phyloP scores from a whole-genome alignment of 2,329 filamentous ascomycete genomes.

The Graphilbum fragrans region DNA sequence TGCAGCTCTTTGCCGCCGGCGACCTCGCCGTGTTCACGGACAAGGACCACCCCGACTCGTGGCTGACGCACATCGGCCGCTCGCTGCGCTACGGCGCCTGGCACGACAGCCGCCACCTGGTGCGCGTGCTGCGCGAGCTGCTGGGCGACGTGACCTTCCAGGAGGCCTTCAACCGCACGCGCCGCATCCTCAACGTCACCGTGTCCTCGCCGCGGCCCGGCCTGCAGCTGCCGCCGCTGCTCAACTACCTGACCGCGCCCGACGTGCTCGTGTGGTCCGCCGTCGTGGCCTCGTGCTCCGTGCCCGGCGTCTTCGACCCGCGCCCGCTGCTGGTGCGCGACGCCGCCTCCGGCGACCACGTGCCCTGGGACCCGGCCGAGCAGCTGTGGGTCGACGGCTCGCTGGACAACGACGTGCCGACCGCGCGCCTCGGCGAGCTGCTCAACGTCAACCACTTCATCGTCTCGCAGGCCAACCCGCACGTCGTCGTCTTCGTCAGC shows the following conservation, averaged over 20 bases:
- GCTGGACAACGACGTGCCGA: constrained; percentile 86
- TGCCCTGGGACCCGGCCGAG: constrained; percentile 75
- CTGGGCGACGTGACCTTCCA: constrained; percentile 89
- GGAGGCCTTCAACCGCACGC: constrained; percentile 90
- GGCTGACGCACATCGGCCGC: constrained; percentile 57
- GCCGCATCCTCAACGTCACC: constrained; percentile 84
- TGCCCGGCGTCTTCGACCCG: constrained; percentile 74
- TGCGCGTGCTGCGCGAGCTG: constrained; percentile 66
- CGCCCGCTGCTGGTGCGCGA: constrained; percentile 69
- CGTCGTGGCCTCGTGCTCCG: constrained; percentile 89
- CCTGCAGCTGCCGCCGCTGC: constrained; percentile 72
- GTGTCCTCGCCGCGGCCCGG: constrained; percentile 79
- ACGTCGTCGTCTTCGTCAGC: constrained; percentile 75
- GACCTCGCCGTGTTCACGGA: constrained; percentile 71
- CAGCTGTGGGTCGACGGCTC: constrained; percentile 90
- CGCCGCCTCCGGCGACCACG: constrained; percentile 24
- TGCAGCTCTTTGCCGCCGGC: constrained; percentile 64
- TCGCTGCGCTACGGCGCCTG: constrained; percentile 73
- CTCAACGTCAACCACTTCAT: constrained; percentile 99
- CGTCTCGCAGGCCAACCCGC: constrained; percentile 91
- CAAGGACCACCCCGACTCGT: constrained; percentile 41
- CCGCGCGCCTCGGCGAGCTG: constrained; percentile 82
- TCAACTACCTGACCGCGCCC: constrained; percentile 89
- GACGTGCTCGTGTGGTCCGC: constrained; percentile 96
- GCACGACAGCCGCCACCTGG: constrained; percentile 74